These are phyloP conservation scores for Biscogniauxia mediterranea DNA, from an alignment of 2,329 filamentous ascomycete species.

Conservation along the genomic window DNA sequence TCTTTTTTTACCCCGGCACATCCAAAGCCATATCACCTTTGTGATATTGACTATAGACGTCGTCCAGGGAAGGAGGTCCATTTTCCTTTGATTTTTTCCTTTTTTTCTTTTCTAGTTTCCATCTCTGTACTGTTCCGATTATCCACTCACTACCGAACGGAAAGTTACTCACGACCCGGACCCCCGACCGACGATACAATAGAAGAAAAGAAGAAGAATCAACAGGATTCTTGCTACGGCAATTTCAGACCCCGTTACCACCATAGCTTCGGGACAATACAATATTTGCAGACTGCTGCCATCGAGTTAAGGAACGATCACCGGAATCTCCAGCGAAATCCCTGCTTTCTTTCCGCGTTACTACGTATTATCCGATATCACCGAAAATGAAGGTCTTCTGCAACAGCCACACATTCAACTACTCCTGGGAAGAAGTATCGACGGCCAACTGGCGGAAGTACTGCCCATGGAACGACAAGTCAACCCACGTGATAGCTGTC, in stretches of 20 bases:
- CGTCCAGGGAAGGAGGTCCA: not conserved
- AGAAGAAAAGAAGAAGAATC: not conserved
- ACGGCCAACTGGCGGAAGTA: constrained; percentile 99
- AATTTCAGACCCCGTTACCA: not conserved
- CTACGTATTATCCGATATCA: not conserved
- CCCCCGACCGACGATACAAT: not conserved
- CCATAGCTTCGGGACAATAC: not conserved
- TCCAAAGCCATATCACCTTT: not conserved
- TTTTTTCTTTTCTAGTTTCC: not conserved
- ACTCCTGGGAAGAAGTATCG: constrained; percentile 98
- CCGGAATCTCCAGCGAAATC: not conserved
- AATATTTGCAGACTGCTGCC: not conserved
- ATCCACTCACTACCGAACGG: not conserved
- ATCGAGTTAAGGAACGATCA: not conserved
- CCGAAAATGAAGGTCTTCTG: constrained; percentile 89
- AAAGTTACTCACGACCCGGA: not conserved
- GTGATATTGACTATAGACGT: not conserved
- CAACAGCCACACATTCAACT: constrained; percentile 85
- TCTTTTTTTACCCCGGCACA: not conserved
- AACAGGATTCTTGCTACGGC: too few relatives aligned
- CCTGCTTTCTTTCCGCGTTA: not conserved
- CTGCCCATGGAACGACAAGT: constrained; percentile 98
- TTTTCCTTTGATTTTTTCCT: not conserved
- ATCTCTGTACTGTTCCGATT: not conserved
- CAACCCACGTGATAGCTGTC: constrained; percentile 92